Evolutionary conservation across 75 land plant genomes (phyloP).

Genomic region (Ceratopteris richardii): DNA sequence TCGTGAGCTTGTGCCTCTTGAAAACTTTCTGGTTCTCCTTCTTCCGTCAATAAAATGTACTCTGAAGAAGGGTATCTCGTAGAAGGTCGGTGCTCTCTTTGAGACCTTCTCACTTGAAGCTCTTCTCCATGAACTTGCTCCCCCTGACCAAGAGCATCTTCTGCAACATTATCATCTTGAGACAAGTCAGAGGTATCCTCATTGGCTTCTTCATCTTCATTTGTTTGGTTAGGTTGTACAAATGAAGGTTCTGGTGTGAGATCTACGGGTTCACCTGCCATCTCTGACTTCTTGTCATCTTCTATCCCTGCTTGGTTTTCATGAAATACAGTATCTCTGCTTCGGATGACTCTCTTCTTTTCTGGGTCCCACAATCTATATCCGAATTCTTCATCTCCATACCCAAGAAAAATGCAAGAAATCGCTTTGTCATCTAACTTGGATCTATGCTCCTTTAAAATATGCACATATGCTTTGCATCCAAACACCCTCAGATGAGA

Average conservation of each 20-base stretch:
- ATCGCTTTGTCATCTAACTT: conserved; percentile 14
- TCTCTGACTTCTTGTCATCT: neutral
- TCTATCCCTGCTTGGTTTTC: conserved; percentile 12
- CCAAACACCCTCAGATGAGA: conserved; percentile 14
- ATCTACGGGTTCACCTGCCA: neutral
- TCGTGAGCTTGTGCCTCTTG: conserved; percentile 3
- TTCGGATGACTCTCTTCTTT: conserved; percentile 17
- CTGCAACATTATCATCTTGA: neutral
- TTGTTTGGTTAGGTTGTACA: neutral
- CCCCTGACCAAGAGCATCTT: neutral
- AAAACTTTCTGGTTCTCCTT: conserved; percentile 9
- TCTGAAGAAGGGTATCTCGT: neutral
- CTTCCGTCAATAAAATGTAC: conserved; percentile 10
- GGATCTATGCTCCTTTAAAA: conserved; percentile 19
- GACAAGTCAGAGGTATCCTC: too few relatives aligned
- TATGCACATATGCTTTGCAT: conserved; percentile 14
- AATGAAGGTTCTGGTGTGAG: neutral
- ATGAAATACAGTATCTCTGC: conserved; percentile 21
- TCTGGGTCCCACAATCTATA: conserved; percentile 22
- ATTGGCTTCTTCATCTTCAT: neutral
- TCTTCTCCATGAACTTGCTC: neutral
- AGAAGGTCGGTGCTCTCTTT: conserved; percentile 3
- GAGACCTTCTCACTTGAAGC: conserved; percentile 1
- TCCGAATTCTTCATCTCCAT: conserved; percentile 18
- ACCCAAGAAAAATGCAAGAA: conserved; percentile 22